Evolutionary conservation across 2,329 filamentous ascomycete genomes (phyloP).

Genomic region (Neodidymelliopsis sp.): DNA sequence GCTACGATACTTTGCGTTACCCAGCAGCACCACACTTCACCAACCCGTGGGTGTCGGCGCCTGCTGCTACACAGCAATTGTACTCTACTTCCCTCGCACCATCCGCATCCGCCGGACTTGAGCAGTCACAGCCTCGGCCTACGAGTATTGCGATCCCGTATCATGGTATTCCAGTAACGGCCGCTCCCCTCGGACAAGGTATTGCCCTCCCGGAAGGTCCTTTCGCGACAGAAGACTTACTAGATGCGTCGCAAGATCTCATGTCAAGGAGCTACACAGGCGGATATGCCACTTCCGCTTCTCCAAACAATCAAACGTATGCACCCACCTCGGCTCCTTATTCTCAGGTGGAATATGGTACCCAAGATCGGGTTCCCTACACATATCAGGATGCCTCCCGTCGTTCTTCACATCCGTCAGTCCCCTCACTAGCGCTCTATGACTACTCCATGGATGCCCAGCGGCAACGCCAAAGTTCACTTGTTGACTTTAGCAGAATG

Average conservation of each 20-base stretch:
- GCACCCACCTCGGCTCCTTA: slow-evolving; percentile 74
- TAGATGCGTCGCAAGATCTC: slow-evolving; percentile 77
- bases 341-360: slow-evolving; percentile 77
- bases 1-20: slow-evolving; percentile 83
- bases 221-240: slow-evolving; percentile 71
- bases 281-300: slow-evolving; percentile 73
- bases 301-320: slow-evolving; percentile 71
- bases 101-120: slow-evolving; percentile 53
- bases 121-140: slow-evolving; percentile 63
- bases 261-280: slow-evolving; percentile 74
- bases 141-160: slow-evolving; percentile 74
- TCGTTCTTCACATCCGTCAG: slow-evolving; percentile 86
- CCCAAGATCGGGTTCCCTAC: slow-evolving; percentile 60
- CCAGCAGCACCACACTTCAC: slow-evolving; percentile 75
- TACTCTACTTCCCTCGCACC: slow-evolving; percentile 72
- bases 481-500: slow-evolving; percentile 71
- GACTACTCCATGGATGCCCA: slow-evolving; percentile 55
- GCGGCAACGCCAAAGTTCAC: slow-evolving; percentile 64
- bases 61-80: slow-evolving; percentile 65
- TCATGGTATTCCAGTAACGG: slow-evolving; percentile 76
- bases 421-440: slow-evolving; percentile 63
- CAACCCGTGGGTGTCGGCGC: slow-evolving; percentile 81
- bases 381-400: slow-evolving; percentile 65
- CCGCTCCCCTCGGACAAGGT: slow-evolving; percentile 73
- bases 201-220: slow-evolving; percentile 70